phyloP scores from a whole-genome alignment of 805 yeast genomes.

The Alloascoidea africana region DNA sequence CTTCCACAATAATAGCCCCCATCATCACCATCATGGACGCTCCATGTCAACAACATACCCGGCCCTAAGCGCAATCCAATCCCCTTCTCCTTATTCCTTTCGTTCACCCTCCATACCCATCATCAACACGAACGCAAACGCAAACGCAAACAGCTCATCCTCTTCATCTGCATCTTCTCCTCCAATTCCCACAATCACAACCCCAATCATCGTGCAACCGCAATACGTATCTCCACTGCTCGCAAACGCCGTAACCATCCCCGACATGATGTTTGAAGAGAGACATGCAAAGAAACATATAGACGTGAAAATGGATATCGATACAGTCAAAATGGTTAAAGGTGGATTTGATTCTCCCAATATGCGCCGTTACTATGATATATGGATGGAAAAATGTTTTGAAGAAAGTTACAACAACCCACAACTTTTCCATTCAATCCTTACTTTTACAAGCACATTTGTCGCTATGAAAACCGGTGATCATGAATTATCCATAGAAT shows the following conservation, averaged over 20 bases:
- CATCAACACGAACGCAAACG: no score
- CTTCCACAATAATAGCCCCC: not conserved
- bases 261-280: not conserved
- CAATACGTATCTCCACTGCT: no score
- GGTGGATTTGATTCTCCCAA: not conserved
- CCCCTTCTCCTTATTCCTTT: constrained; percentile 1
- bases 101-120: not conserved
- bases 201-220: no score
- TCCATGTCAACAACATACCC: no score
- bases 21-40: no score
- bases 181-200: not conserved
- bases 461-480: constrained; percentile 9
- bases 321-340: not conserved
- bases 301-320: not conserved
- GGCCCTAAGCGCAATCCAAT: no score
- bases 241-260: constrained; percentile 1
- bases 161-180: not conserved
- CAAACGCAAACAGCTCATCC: constrained; percentile 1
- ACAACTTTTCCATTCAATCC: constrained; percentile 12
- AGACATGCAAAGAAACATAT: no score
- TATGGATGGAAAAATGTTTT: not conserved
- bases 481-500: constrained; percentile 4
- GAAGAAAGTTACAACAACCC: constrained; percentile 7
- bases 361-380: not conserved
- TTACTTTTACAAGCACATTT: constrained; percentile 13